Conservation (phyloP, 495 filamentous ascomycete genomes). For the Terfezia claveryi region DNA sequence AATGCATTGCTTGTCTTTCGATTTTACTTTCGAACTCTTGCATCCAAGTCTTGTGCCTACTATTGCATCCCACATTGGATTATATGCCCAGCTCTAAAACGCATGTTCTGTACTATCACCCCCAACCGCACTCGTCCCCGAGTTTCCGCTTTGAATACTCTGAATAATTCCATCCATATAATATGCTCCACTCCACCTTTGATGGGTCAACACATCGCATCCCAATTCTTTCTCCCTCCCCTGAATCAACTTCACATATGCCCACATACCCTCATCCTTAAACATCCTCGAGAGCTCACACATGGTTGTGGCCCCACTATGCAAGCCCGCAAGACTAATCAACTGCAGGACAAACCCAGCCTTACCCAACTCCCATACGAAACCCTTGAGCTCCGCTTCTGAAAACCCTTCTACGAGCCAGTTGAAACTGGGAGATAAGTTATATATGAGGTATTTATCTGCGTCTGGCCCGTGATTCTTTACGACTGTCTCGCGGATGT, state of each 20-base stretch:
- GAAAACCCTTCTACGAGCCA: slow-evolving; percentile 92
- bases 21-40: too few species aligned
- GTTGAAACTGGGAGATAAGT: slow-evolving; percentile 89
- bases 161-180: slow-evolving; percentile 90
- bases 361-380: slow-evolving; percentile 87
- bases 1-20: too few species aligned
- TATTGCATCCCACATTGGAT: too few species aligned
- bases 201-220: slow-evolving; percentile 87
- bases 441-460: slow-evolving; percentile 84
- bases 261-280: slow-evolving; percentile 81
- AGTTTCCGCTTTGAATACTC: slow-evolving; percentile 72
- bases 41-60: too few species aligned
- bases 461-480: slow-evolving; percentile 12
- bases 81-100: too few species aligned
- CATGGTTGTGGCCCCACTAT: slow-evolving; percentile 71
- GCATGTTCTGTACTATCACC: slow-evolving; percentile 28
- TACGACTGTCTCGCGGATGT: slow-evolving; percentile 33
- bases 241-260: slow-evolving; percentile 83
- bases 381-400: slow-evolving; percentile 52
- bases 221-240: slow-evolving; percentile 73
- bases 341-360: slow-evolving; percentile 89
- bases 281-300: slow-evolving; percentile 62
- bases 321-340: slow-evolving; percentile 73
- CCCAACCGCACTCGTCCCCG: slow-evolving; percentile 23
- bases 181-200: slow-evolving; percentile 88